Conservation (phyloP, 768 basidiomycete genomes). For the Lanmaoa pseudosensibilis region DNA sequence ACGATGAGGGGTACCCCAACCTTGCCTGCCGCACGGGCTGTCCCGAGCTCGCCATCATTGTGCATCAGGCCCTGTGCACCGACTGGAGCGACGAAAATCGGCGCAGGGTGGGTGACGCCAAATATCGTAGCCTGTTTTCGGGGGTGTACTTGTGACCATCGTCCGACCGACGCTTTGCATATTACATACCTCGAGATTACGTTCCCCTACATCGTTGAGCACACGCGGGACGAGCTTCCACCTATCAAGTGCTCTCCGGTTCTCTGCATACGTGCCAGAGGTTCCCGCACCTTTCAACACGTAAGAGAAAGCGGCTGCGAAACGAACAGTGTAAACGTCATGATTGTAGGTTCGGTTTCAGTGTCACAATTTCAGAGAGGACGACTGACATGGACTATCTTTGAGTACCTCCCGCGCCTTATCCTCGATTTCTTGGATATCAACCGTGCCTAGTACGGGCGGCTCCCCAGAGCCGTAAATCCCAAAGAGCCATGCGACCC, state of each 20-base stretch:
- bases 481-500: constrained; percentile 21
- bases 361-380: not conserved
- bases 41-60: constrained; percentile 43
- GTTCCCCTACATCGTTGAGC: constrained; percentile 50
- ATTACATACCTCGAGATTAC: constrained; percentile 47
- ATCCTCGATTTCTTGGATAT: constrained; percentile 61
- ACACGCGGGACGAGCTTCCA: constrained; percentile 58
- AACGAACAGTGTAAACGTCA: not conserved
- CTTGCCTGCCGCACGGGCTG: constrained; percentile 44
- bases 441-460: constrained; percentile 53
- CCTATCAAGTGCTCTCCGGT: constrained; percentile 55
- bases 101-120: constrained; percentile 43
- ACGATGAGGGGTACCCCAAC: constrained; percentile 44
- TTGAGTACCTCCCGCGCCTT: constrained; percentile 62
- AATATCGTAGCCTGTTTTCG: constrained; percentile 57
- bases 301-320: constrained; percentile 63
- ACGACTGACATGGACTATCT: constrained; percentile 47
- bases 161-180: not conserved
- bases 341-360: not conserved
- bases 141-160: not conserved
- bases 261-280: constrained; percentile 60
- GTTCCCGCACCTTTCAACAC: constrained; percentile 71
- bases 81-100: constrained; percentile 55
- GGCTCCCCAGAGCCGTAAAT: constrained; percentile 24
- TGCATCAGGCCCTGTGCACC: constrained; percentile 55